These are phyloP conservation scores for Dothistroma pini DNA, from an alignment of 2,329 filamentous ascomycete species.

Conservation along the genomic window DNA sequence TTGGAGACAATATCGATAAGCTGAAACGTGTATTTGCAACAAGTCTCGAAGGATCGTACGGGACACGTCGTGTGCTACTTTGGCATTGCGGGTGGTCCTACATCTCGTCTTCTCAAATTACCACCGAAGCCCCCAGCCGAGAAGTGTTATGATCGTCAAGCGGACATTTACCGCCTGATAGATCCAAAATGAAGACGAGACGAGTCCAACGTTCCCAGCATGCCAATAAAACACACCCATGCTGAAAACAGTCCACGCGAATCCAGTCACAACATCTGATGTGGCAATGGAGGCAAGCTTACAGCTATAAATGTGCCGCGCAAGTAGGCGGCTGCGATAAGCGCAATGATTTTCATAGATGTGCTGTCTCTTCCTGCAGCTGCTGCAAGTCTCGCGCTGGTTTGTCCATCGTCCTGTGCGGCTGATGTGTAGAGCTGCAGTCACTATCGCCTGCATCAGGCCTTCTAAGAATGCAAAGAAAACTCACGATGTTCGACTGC, in stretches of 20 bases:
- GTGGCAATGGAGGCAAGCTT: background rate
- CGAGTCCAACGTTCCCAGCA: slow-evolving; percentile 5
- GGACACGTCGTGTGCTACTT: background rate
- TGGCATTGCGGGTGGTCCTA: background rate
- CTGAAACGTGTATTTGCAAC: background rate
- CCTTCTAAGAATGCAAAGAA: background rate
- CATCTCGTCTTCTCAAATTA: slow-evolving; percentile 13
- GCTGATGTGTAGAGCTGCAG: slow-evolving; percentile 18
- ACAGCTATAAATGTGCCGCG: slow-evolving; percentile 50
- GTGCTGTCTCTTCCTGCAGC: slow-evolving; percentile 47
- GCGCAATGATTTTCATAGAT: slow-evolving; percentile 51
- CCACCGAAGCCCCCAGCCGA: slow-evolving; percentile 19
- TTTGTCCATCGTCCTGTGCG: slow-evolving; percentile 21
- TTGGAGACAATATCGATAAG: background rate
- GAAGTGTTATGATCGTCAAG: slow-evolving; percentile 20
- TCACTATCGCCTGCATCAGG: background rate
- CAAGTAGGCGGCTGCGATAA: slow-evolving; percentile 49
- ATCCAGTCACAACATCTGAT: background rate
- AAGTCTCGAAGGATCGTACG: background rate
- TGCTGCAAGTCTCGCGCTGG: slow-evolving; percentile 31
- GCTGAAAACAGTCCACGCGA: slow-evolving; percentile 11
- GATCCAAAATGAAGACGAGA: slow-evolving; percentile 32
- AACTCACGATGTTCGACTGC: slow-evolving; percentile 17
- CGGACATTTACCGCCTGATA: slow-evolving; percentile 34
- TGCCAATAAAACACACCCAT: slow-evolving; percentile 20